These are phyloP conservation scores for Fusarium buharicum DNA, from an alignment of 2,329 filamentous ascomycete genomes.

Conservation along the genomic window DNA sequence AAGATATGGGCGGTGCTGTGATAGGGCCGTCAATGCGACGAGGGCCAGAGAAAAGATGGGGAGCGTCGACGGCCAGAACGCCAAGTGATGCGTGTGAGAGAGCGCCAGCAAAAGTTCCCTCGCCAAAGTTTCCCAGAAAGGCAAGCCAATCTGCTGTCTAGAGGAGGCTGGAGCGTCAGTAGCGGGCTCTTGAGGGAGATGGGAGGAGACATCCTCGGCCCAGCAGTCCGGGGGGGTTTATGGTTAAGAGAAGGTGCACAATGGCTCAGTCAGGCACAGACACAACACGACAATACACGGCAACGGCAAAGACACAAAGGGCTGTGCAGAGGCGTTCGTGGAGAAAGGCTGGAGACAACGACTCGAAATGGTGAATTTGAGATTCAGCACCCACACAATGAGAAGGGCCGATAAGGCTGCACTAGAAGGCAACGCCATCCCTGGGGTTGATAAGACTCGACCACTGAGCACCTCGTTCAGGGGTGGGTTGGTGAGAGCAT, in stretches of 20 bases:
- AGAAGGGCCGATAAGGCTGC: conserved; percentile 44
- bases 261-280: conserved; percentile 19
- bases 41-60: conserved; percentile 37
- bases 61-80: conserved; percentile 41
- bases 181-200: conserved; percentile 45
- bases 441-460: conserved; percentile 31
- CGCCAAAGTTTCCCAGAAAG: conserved; percentile 51
- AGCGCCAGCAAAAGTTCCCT: conserved; percentile 56
- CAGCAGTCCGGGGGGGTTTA: conserved; percentile 16
- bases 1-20: conserved; percentile 45
- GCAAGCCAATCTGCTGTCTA: conserved; percentile 50
- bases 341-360: conserved; percentile 11
- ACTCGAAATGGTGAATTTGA: conserved; percentile 19
- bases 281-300: conserved; percentile 5
- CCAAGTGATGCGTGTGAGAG: conserved; percentile 51
- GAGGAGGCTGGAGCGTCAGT: conserved; percentile 40
- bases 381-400: conserved; percentile 29
- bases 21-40: conserved; percentile 44
- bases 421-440: conserved; percentile 37
- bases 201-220: conserved; percentile 38
- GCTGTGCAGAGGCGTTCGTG: conserved; percentile 26
- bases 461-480: conserved; percentile 46
- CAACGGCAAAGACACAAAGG: background rate
- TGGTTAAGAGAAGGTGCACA: conserved; percentile 13
- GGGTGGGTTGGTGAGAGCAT: conserved; percentile 48